Base-by-base conservation (phyloP, 2,329 filamentous ascomycete species). In the Talaromyces sp. region DNA sequence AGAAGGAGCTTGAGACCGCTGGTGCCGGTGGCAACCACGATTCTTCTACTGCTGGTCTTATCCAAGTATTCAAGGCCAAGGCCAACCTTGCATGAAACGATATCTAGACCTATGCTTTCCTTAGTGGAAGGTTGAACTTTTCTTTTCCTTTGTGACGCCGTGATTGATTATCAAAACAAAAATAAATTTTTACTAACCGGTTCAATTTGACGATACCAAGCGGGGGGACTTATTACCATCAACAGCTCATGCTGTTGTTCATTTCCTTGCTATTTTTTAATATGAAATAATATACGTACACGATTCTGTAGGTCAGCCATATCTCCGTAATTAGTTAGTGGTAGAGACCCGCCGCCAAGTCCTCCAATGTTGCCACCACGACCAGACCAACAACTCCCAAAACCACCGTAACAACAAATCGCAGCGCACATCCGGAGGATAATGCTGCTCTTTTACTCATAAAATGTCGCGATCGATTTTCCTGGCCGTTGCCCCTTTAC, bases 51-150 rank as follows among this genome's bases (percentile, higher is more conserved):
- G 91, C 87, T 65, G 91, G 93, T 29, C 82, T 99, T 67, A 92
- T 99, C 77, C 88, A 88, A 63, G 91, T 90, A 10, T 99, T 97
- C 82, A 96, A 96, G 89, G 87, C 88, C 80, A 87, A 84, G 82
- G 77, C 83, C 58, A 77, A 78, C 62, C 72, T 81, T 65, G 71
- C 73, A 57, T 75, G 73, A 61, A 38, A 38, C 14, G 14, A 38
- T 24, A 46, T 24, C 7, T 24, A 46, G 43, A 46, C 0, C 38
- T 17, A 2, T 46, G 17, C 9, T 17, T 21, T 24, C 3, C 8
- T 19, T 17, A 11, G 17, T 46, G 19, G 19, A 24, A 21, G 11
- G 21, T 24, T 24, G 43, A 24, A 4, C 3, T 31, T 24, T 4
- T 21, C 3, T 46, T 46, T 38, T 4, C 4, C 5, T 46, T 46